Base-by-base conservation (phyloP, 345 rosid genomes). In the Hibiscus trionum region DNA sequence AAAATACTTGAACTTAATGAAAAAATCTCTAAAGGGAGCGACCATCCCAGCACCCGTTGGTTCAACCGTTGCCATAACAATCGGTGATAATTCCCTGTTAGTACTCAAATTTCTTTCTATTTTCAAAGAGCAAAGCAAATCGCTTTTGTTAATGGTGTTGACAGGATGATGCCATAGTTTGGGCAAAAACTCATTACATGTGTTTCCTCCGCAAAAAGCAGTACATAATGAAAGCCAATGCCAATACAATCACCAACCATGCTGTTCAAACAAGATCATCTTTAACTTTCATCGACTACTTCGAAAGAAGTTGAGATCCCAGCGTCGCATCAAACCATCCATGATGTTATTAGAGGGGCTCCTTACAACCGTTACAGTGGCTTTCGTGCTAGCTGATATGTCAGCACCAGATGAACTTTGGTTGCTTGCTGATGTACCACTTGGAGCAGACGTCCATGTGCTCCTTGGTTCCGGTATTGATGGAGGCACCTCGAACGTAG, bases 261-360 rank as follows among this genome's bases (percentile, higher is more conserved):
- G 56, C 75, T 52, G 80, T 66, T n/a, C 59, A 71, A 64, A 67
- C 68, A n/a, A 1, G 5, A 29, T 11, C 10, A 12, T 27, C 4
- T 29, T 37, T 58, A 49, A 17, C 11, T 16, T 55, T 83, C 82
- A 83, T 66, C 83, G 44, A 60, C 79, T 80, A 75, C 81, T 86
- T 73, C 89, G 79, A 78, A 88, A 89, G 80, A 89, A 84, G 76
- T 80, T 84, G 69, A 90, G 84, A 88, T 93, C 96, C 98, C 93
- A 89, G 1, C 91, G 86, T 1, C 96, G 91, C 84, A 85, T 79
- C 81, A 93, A 84, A 63, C 97, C 96, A 4, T 89, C 98, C 84
- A 91, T 82, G 19, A 89, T 76, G 60, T 89, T 85, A 73, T 77
- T 84, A 35, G 90, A 79, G 11, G 96, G 86, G 72, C 78, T 89